Percentiles rank a stretch among this genome's conserved stretches.
Conservation (phyloP, 257 asterid species). For the Cinchona pubescens region DNA sequence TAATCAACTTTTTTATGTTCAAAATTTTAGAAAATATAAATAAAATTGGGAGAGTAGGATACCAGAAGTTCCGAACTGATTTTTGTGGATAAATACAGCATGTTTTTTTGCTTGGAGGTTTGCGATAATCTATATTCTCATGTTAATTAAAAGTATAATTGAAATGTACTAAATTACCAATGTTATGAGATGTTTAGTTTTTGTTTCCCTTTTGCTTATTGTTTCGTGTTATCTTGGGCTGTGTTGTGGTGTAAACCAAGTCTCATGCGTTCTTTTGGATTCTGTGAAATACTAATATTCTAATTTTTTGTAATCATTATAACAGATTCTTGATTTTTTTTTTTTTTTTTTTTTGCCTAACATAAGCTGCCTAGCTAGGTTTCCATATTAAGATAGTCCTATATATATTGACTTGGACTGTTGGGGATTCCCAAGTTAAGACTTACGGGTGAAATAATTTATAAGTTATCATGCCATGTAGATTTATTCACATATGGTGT, state of each 20-base stretch:
- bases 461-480: too few species aligned
- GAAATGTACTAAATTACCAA: not conserved
- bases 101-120: too few species aligned
- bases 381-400: not conserved
- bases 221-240: constrained; percentile 22
- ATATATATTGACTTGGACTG: not conserved
- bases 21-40: too few species aligned
- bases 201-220: constrained; percentile 1
- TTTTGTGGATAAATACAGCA: too few species aligned
- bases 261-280: constrained; percentile 27
- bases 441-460: not conserved
- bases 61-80: too few species aligned
- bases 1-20: too few species aligned
- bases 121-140: too few species aligned
- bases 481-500: too few species aligned
- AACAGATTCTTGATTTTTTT: constrained; percentile 5
- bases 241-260: constrained; percentile 27
- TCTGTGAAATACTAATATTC: constrained; percentile 10
- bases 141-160: not conserved
- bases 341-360: not conserved
- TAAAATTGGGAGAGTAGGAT: too few species aligned
- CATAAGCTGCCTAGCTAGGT: not conserved
- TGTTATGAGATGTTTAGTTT: not conserved
- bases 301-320: constrained; percentile 12
- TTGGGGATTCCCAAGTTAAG: not conserved